Evolutionary conservation across 495 filamentous ascomycete species (phyloP), one percentile per base, ranked within the genome.

Genomic region (Aspergillus saccharolyticus): DNA sequence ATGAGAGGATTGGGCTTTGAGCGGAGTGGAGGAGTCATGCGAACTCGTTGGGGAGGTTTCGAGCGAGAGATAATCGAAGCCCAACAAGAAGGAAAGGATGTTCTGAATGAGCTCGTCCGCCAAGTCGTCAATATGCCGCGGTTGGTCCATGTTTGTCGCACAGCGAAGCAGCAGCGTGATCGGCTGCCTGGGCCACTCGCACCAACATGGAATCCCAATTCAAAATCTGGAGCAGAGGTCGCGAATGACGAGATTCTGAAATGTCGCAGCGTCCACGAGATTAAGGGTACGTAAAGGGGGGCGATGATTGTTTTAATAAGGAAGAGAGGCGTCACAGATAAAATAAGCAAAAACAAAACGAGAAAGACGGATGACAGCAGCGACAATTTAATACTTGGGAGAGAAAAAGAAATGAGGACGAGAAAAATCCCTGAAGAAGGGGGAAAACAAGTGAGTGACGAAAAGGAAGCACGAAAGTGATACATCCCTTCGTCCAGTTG

Each of bases 51-150:
- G 55, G 4, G 66, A 57, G 3, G 45, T 30, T 1, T 54, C 55
- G 60, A 44, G 53, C 10, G 56, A 63, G 42, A 50, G 53, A 42
- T 49, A 19, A 30, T 61, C 56, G 19, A 63, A 54, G 8, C 63
- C 63, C 16, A 74, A 55, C 15, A 78, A 46, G 49, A 70, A 75
- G 18, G 59, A 64, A 18, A 78, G 75, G 22, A 89, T 83, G 33
- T 80, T 72, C 59, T 73, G 78, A 44, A 88, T 70, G 24, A 89
- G 65, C 65, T 89, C 86, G 63, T 83, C 80, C 24, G 84, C 80
- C 25, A 88, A 69, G 52, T 73, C 66, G 28, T 77, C 70, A 64
- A 86, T 78, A 61, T 63, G 66, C 64, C 67, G 63, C 51, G 60
- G 63, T 53, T 61, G 59, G 55, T 67, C 64, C 70, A 75, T 78